Percentiles rank a stretch among this genome's conserved stretches.
Conservation (phyloP, 2,329 filamentous ascomycete genomes). For the Ustulina deusta region DNA sequence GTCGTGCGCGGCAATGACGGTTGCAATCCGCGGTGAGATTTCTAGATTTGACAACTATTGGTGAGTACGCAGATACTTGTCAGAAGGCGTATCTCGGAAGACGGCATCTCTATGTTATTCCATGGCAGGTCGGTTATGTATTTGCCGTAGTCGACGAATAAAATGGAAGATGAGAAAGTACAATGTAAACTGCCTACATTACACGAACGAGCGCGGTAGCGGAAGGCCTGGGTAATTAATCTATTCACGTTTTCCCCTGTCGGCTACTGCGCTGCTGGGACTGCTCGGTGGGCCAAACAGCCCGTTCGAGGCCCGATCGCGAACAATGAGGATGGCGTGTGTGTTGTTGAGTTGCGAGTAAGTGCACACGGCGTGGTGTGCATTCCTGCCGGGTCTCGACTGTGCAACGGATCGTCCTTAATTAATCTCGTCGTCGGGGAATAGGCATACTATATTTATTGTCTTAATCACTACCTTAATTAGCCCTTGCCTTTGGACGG, state of each 20-base stretch:
- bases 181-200: not conserved
- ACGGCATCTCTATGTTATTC: constrained; percentile 5
- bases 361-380: not conserved
- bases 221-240: constrained; percentile 1
- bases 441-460: not conserved
- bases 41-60: not conserved
- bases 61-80: not conserved
- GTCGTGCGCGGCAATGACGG: not conserved
- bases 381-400: constrained; percentile 6
- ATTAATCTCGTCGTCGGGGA: not conserved
- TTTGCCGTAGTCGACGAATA: not conserved
- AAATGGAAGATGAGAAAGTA: not conserved
- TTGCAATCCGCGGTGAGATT: not conserved
- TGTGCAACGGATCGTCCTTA: not conserved
- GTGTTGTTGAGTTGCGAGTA: not conserved
- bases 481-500: not conserved
- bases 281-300: constrained; percentile 20
- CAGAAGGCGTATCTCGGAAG: not conserved
- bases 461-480: not conserved
- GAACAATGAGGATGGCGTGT: constrained; percentile 5
- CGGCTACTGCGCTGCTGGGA: constrained; percentile 6
- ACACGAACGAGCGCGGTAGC: not conserved
- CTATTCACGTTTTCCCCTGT: not conserved
- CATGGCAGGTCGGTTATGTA: not conserved
- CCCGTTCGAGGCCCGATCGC: constrained; percentile 25